Evolutionary conservation across 2,329 filamentous ascomycete species (phyloP).

Genomic region (Corniculantispora saksenae): DNA sequence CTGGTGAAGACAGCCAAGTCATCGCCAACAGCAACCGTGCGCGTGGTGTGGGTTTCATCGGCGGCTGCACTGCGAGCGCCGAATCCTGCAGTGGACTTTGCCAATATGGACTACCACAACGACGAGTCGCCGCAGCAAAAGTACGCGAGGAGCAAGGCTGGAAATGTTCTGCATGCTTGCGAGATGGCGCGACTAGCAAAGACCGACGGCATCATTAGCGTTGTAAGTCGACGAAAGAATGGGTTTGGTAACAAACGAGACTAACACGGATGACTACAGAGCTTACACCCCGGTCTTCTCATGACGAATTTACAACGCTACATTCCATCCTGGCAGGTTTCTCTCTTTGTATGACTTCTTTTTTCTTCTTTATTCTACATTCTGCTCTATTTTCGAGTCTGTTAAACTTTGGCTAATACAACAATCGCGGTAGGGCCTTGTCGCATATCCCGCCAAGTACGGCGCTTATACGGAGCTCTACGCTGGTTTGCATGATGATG

Average conservation of each 20-base stretch:
- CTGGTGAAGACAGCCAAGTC: constrained; percentile 30
- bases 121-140: constrained; percentile 21
- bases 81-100: constrained; percentile 15
- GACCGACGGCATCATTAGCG: constrained; percentile 25
- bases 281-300: constrained; percentile 2
- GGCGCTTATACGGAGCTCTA: constrained; percentile 48
- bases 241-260: not conserved
- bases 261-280: not conserved
- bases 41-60: constrained; percentile 28
- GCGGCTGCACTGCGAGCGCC: constrained; percentile 21
- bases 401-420: not conserved
- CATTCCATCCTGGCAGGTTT: not conserved
- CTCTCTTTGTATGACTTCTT: not conserved
- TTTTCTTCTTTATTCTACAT: not conserved
- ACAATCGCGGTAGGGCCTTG: not conserved
- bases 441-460: constrained; percentile 26
- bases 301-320: not conserved
- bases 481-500: constrained; percentile 40
- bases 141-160: constrained; percentile 27
- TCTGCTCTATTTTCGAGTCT: too few species aligned
- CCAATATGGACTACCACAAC: constrained; percentile 23
- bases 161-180: constrained; percentile 25
- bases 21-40: constrained; percentile 29
- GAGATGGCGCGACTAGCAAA: constrained; percentile 28
- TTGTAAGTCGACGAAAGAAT: constrained; percentile 14